Conservation (phyloP, 1,284 basidiomycete species). For the Phellinidium pouzarii region DNA sequence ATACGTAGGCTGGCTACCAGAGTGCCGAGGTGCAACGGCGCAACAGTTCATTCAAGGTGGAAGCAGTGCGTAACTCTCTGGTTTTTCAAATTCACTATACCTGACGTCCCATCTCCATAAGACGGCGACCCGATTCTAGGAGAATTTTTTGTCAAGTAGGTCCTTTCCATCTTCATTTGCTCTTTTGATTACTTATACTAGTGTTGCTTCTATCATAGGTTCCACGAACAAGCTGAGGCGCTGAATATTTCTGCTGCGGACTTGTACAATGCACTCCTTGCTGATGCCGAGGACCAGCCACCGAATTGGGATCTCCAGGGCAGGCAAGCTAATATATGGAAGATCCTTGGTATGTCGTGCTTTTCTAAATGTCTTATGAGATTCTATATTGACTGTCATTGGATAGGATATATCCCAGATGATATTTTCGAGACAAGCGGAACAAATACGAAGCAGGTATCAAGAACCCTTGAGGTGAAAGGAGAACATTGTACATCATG, state of each 20-base stretch:
- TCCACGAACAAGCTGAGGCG: slow-evolving; percentile 37
- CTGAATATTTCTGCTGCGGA: slow-evolving; percentile 42
- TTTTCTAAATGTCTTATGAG: background rate
- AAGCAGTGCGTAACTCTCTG: slow-evolving; percentile 40
- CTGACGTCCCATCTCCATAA: slow-evolving; percentile 23
- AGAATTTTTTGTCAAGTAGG: slow-evolving; percentile 64
- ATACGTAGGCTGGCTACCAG: slow-evolving; percentile 49
- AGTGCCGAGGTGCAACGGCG: slow-evolving; percentile 48
- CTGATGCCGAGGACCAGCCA: slow-evolving; percentile 52
- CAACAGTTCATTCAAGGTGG: slow-evolving; percentile 54
- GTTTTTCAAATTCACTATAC: background rate
- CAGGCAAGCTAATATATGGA: slow-evolving; percentile 54
- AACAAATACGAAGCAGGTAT: slow-evolving; percentile 54
- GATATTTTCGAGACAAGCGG: slow-evolving; percentile 48
- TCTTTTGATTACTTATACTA: too few species aligned
- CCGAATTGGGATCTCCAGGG: slow-evolving; percentile 60
- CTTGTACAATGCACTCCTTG: slow-evolving; percentile 47
- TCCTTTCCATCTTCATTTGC: too few species aligned
- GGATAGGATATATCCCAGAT: slow-evolving; percentile 44
- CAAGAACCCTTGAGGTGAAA: slow-evolving; percentile 49
- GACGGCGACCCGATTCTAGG: slow-evolving; percentile 58
- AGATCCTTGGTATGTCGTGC: slow-evolving; percentile 33
- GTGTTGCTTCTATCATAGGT: slow-evolving; percentile 30
- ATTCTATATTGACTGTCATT: too few species aligned
- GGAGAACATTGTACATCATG: background rate